phyloP scores from a whole-genome alignment of 257 asterid genomes.

The Verbascum thapsus region DNA sequence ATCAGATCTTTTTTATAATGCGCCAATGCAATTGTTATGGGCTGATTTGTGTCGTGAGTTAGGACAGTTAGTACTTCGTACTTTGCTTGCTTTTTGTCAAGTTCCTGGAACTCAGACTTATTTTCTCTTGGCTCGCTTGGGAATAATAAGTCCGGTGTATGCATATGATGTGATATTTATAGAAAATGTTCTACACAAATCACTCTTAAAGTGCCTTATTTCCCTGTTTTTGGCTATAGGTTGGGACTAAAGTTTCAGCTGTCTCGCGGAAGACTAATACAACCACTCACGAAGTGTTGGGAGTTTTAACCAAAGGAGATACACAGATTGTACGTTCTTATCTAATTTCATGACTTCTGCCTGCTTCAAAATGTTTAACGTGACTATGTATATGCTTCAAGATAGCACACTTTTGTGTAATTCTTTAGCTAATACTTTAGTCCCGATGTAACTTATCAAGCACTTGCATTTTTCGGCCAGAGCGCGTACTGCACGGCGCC shows the following conservation, averaged over 20 bases:
- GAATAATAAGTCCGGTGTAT: neutral
- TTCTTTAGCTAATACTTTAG: neutral
- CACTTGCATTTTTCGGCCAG: neutral
- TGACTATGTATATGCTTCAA: constrained; percentile 15
- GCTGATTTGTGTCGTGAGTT: neutral
- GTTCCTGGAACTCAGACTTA: neutral
- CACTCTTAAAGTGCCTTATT: constrained; percentile 20
- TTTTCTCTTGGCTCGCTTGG: neutral
- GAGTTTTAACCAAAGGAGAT: constrained; percentile 73
- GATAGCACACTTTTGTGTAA: neutral
- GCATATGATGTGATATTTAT: neutral
- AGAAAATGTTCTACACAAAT: too few relatives aligned
- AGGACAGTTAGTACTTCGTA: constrained; percentile 1
- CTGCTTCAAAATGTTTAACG: constrained; percentile 23
- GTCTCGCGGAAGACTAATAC: constrained; percentile 90
- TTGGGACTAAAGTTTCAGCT: constrained; percentile 91
- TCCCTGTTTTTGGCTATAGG: constrained; percentile 40
- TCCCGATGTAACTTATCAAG: neutral
- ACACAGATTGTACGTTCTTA: constrained; percentile 80
- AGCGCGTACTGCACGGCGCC: neutral
- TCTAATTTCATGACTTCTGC: constrained; percentile 17
- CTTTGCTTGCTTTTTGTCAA: neutral
- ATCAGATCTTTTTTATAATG: neutral
- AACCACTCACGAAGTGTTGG: constrained; percentile 86
- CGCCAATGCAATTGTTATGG: neutral